Base-by-base conservation (phyloP, 306 rosid species). In the Cercis canadensis region DNA sequence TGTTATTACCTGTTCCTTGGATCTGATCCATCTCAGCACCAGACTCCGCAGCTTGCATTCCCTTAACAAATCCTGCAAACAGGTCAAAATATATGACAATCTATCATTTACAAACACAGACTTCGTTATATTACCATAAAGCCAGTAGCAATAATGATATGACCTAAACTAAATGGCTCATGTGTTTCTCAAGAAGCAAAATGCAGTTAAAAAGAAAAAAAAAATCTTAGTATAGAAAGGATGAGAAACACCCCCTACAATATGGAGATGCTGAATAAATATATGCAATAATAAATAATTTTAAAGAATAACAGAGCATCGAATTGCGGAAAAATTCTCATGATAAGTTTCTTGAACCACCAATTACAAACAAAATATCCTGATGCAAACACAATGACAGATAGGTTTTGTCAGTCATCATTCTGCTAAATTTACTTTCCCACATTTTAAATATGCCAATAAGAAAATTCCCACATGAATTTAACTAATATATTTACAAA, bases 61-160 rank as follows among this genome's bases (percentile, higher is more conserved):
- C 72, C 83, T 89, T 75, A 94, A 78, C 77, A 94, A 76, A 80
- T 73, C 75, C 98, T 94, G 89, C 69, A 86, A 75, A 45, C 85
- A 73, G 72, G 69, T 51, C 62, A 80, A 6, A 47, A 62, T 43
- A 78, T 12, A 68, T 33, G 65, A 64, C 13, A 34, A 55, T 59
- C 69, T 56, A 78, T 73, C 12, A 52, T 34, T n/a, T 71, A 24
- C 2, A 24, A 24, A 24, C 29, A 24, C 29, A 24, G 1, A 24
- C 2, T 3, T 24, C 4, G 10, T 50, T 5, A 17, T 6, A 5
- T 12, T 17, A 50, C 10, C 29, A 50, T 16, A 4, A 50, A 50
- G 29, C 56, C 29, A 16, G 7, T 50, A 50, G 11, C 10, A 43
- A 43, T 43, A 43, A 12, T 21, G 5, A 13, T 29, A 24, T 11